Evolutionary conservation across 2,329 filamentous ascomycete genomes (phyloP).

Genomic region (Microsporum audouinii): DNA sequence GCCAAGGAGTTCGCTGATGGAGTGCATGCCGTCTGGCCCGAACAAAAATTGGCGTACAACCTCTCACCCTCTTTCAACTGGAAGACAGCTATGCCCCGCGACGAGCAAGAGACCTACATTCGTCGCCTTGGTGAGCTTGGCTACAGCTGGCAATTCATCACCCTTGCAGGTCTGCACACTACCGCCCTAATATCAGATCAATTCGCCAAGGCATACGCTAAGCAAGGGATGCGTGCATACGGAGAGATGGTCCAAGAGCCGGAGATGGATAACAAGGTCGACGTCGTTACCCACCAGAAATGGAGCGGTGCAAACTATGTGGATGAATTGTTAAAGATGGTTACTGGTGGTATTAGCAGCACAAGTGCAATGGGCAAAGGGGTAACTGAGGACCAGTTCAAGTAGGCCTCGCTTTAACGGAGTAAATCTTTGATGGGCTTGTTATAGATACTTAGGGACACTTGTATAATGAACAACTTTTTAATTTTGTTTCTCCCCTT

Average conservation of each 20-base stretch:
- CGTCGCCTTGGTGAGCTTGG: slow-evolving; percentile 71
- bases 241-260: slow-evolving; percentile 96
- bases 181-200: slow-evolving; percentile 84
- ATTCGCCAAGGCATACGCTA: slow-evolving; percentile 71
- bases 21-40: slow-evolving; percentile 86
- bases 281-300: slow-evolving; percentile 98
- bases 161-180: slow-evolving; percentile 85
- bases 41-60: slow-evolving; percentile 99
- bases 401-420: slow-evolving; percentile 28
- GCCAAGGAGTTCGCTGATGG: slow-evolving; percentile 87
- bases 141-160: slow-evolving; percentile 99
- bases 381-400: slow-evolving; percentile 96
- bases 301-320: slow-evolving; percentile 94
- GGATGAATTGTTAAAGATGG: slow-evolving; percentile 93
- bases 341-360: slow-evolving; percentile 79
- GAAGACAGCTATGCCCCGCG: slow-evolving; percentile 87
- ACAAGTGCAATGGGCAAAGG: slow-evolving; percentile 96
- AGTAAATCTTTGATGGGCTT: background rate
- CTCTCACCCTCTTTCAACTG: slow-evolving; percentile 99
- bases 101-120: slow-evolving; percentile 97
- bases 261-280: slow-evolving; percentile 79
- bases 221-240: slow-evolving; percentile 87
- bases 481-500: background rate
- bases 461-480: background rate
- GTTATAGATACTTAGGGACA: background rate